Base-by-base conservation (phyloP, 148 eudicot species). In the Selenicereus undatus region DNA sequence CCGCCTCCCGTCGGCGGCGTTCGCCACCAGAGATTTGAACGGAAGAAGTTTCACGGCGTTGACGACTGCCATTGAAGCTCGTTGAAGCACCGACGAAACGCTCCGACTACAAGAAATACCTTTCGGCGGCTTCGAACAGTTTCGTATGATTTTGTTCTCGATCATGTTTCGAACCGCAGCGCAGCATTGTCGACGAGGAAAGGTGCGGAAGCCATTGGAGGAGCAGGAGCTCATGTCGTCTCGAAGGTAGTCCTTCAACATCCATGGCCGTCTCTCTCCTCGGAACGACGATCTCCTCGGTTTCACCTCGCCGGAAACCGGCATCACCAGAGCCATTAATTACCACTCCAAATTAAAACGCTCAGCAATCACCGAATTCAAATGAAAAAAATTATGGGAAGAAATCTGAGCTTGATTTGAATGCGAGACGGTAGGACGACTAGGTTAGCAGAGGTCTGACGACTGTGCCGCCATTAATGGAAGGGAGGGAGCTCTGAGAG, bases 221-320 rank as follows among this genome's bases (percentile, higher is more conserved):
- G 98, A 94, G 80, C 96, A 94, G 0, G 98, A 94, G 79, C 93
- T 90, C 65, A 92, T 36, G 56, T 94, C 98, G 56, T 94, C 98
- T 35, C 85, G 39, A 2, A 94, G 82, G 52, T 88, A 89, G 45
- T 94, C 98, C 54, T 85, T 89, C 21, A 94, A 71, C 90, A 88
- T 75, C 82, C 84, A 86, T 24, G 89, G 83, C 82, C 84, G 87
- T 39, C 82, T 86, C 42, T 85, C 86, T 16, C 43, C 60, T 14
- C 80, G 39, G 32, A 85, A 84, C 66, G 90, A 76, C 64, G 54
- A 76, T 22, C 71, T 81, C 3, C 82, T 80, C 79, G 79, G 60
- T 42, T 83, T 86, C 11, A 65, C 82, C 30, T 72, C 29, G n/a
- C 66, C 42, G 76, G 60, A 26, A 1, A 60, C 52, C 13, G 76